Conservation (phyloP, 129 eudicot species). For the Scalesia atractyloides region DNA sequence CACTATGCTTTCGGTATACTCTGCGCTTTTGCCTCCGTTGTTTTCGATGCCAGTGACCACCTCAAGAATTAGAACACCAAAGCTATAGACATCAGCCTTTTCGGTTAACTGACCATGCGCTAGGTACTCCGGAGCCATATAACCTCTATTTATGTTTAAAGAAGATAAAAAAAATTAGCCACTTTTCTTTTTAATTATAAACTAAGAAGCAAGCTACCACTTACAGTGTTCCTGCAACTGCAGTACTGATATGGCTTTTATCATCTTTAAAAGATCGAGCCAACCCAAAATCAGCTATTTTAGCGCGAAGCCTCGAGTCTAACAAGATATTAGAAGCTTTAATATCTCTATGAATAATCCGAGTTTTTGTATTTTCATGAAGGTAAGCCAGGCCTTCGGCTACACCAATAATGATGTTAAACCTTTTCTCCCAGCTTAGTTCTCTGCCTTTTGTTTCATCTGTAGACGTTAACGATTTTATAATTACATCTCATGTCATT, state of each 20-base stretch:
- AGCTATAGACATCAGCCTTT: slow-evolving; percentile 75
- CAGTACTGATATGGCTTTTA: slow-evolving; percentile 80
- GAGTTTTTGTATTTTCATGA: slow-evolving; percentile 65
- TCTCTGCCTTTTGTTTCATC: slow-evolving; percentile 59
- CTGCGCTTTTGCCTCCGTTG: slow-evolving; percentile 49
- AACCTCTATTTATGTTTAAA: slow-evolving; percentile 39
- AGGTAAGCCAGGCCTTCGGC: slow-evolving; percentile 88
- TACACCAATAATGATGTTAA: slow-evolving; percentile 58
- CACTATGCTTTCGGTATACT: slow-evolving; percentile 57
- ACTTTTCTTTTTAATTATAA: not conserved
- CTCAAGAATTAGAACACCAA: slow-evolving; percentile 64
- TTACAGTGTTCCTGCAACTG: slow-evolving; percentile 80
- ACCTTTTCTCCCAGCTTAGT: slow-evolving; percentile 73
- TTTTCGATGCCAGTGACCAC: slow-evolving; percentile 69
- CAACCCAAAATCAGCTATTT: slow-evolving; percentile 84
- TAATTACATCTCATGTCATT: not conserved
- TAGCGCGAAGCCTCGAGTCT: slow-evolving; percentile 71
- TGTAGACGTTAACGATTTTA: slow-evolving; percentile 28
- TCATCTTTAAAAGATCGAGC: slow-evolving; percentile 86
- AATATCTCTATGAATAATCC: slow-evolving; percentile 75
- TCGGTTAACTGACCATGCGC: slow-evolving; percentile 70
- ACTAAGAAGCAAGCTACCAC: slow-evolving; percentile 11
- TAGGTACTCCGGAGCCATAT: slow-evolving; percentile 76
- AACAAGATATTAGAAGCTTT: slow-evolving; percentile 75
- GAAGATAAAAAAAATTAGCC: not conserved